Conservation (phyloP, 1,139 yeast species). For the Debaryomycetaceae sp. region DNA sequence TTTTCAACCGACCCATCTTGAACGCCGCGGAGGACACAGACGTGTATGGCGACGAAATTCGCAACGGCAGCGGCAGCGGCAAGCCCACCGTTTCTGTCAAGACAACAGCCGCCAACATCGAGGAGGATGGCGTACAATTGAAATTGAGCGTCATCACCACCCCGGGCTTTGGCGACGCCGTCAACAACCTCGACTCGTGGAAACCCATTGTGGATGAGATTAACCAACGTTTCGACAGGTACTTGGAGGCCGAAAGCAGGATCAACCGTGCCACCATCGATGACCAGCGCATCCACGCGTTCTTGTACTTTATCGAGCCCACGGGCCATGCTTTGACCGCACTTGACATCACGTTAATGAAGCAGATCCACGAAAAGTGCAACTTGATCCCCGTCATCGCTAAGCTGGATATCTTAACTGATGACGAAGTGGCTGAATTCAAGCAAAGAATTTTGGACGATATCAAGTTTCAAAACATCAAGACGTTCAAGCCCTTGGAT, state of each 20-base stretch:
- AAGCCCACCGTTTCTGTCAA: constrained; percentile 53
- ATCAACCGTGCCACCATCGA: constrained; percentile 68
- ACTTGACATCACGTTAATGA: constrained; percentile 86
- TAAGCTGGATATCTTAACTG: constrained; percentile 89
- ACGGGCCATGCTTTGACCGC: constrained; percentile 92
- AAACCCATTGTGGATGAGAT: constrained; percentile 89
- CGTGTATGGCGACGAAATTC: constrained; percentile 22
- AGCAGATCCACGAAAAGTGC: constrained; percentile 83
- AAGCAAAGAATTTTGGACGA: constrained; percentile 76
- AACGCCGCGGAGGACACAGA: constrained; percentile 17
- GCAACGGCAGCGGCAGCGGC: constrained; percentile 13
- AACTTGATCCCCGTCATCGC: constrained; percentile 94
- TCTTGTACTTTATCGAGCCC: constrained; percentile 89
- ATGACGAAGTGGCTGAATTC: constrained; percentile 74
- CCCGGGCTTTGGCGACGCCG: constrained; percentile 91
- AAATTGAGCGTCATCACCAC: constrained; percentile 83
- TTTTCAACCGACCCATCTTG: constrained; percentile 77
- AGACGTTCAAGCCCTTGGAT: constrained; percentile 72
- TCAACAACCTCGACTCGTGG: constrained; percentile 89
- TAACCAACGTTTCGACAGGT: constrained; percentile 78
- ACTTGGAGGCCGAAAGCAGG: constrained; percentile 86
- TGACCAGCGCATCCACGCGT: constrained; percentile 84
- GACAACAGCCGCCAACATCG: constrained; percentile 68
- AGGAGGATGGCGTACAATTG: constrained; percentile 90
- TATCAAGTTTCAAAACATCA: constrained; percentile 69